Percentiles rank a stretch among this genome's conserved stretches.
Evolutionary conservation across 1,284 basidiomycete species (phyloP).

Genomic region (Austroboletus niveus): DNA sequence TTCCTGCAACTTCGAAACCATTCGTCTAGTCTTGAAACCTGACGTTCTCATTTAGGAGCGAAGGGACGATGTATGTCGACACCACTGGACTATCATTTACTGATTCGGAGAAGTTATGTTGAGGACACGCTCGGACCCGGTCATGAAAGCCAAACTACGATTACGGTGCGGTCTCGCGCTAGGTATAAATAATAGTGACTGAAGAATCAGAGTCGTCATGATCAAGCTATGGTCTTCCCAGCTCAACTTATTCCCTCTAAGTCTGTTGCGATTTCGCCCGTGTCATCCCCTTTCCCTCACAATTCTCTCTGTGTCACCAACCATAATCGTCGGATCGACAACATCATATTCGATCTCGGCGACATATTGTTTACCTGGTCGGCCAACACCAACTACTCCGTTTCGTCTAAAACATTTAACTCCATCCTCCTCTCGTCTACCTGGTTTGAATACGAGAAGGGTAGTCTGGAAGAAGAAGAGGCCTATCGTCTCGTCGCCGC

Average conservation of each 20-base stretch:
- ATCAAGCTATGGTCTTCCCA: slow-evolving; percentile 3
- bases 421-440: slow-evolving; percentile 14
- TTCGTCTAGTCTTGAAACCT: too few species aligned
- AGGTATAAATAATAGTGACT: slow-evolving; percentile 1
- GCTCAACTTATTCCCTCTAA: background rate
- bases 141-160: too few species aligned
- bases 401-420: slow-evolving; percentile 13
- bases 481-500: slow-evolving; percentile 6
- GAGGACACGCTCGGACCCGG: too few species aligned
- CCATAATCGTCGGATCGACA: slow-evolving; percentile 21
- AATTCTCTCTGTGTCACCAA: background rate
- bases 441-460: slow-evolving; percentile 28
- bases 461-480: slow-evolving; percentile 17
- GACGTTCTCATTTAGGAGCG: too few species aligned
- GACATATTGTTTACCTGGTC: slow-evolving; percentile 28
- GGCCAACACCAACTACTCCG: slow-evolving; percentile 13
- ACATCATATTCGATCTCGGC: slow-evolving; percentile 23
- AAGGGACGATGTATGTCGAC: too few species aligned
- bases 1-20: too few species aligned
- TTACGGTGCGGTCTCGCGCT: too few species aligned
- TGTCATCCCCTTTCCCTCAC: slow-evolving; percentile 4
- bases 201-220: background rate
- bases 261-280: slow-evolving; percentile 2
- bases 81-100: too few species aligned
- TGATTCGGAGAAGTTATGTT: too few species aligned